A percentile compares a stretch with the other conserved stretches of the same genome.
Conservation (phyloP, 257 asterid species). For the Gardenia jasminoides region DNA sequence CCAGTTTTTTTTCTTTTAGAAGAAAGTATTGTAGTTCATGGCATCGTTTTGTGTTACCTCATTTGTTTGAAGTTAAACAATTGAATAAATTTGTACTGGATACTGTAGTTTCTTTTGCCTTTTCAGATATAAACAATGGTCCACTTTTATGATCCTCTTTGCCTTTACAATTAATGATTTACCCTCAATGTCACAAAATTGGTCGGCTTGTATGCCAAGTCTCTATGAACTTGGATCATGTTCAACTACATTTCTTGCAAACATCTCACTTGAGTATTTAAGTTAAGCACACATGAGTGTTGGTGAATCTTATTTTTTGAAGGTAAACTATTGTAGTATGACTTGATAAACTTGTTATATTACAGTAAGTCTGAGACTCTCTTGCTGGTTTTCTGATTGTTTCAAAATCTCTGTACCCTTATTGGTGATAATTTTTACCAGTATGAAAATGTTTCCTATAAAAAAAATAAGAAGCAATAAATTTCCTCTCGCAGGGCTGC, state of each 20-base stretch:
- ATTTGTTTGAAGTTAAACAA: neutral
- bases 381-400: neutral
- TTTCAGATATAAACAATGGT: neutral
- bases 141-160: neutral
- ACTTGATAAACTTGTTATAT: slow-evolving; percentile 6
- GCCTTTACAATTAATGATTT: neutral
- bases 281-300: neutral
- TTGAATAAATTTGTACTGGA: neutral
- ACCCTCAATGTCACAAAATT: neutral
- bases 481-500: neutral
- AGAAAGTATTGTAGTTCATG: neutral
- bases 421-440: neutral
- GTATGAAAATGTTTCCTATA: neutral
- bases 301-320: neutral
- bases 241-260: no score
- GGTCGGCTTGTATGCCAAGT: neutral
- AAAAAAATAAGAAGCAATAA: neutral
- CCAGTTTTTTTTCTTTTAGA: neutral
- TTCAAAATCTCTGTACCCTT: neutral
- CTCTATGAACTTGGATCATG: neutral
- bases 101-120: neutral
- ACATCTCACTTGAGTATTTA: neutral
- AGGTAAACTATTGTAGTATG: neutral
- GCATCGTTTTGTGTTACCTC: neutral
- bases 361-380: neutral